Base-by-base conservation (phyloP, 2,329 filamentous ascomycete genomes). In the Colletotrichum sp. region DNA sequence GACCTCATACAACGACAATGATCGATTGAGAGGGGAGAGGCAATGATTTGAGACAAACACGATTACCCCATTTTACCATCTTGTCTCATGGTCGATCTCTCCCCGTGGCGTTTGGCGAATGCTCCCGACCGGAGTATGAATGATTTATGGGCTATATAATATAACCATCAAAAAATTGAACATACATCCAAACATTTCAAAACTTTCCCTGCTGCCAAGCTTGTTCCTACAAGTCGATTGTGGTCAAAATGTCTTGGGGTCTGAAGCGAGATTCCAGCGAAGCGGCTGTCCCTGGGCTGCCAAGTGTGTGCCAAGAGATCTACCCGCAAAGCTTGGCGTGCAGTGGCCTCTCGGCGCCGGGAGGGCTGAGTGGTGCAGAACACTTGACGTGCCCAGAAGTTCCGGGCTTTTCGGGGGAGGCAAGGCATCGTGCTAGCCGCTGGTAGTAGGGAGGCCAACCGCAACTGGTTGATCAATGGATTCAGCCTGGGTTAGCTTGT, bases 301-400 rank as follows among this genome's bases (percentile, higher is more conserved):
- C 74, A 76, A 76, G 74, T 48, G 64, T 34, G 24, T 66, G 73
- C 74, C 70, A 73, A 73, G 71, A 60, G 64, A 76, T 76, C 73
- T 74, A 71, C 68, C 72, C 72, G 72, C 48, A 52, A 76, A 73
- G 71, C 74, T 76, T 76, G 59, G 74, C 74, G 44, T 59, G 64
- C 65, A 48, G 59, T 59, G 71, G 44, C 44, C 26, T 63, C 34
- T 66, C 22, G 63, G 39, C 63, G n/a, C 28, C 57, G 30, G 66
- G 22, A 57, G 30, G 48, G 66, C 66, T 59, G 48, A 59, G 22
- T 8, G 48, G 28, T 52, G 44, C 44, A 52, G 44, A 52, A 52
- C 44, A 52, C 44, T 52, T 22, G 44, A 52, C 28, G 12, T 22
- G 52, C 63, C 44, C 63, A 60, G 66, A 59, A 32, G 65, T 68